Conservation (phyloP, 305 asterid genomes). For the Ruellia speciosa region DNA sequence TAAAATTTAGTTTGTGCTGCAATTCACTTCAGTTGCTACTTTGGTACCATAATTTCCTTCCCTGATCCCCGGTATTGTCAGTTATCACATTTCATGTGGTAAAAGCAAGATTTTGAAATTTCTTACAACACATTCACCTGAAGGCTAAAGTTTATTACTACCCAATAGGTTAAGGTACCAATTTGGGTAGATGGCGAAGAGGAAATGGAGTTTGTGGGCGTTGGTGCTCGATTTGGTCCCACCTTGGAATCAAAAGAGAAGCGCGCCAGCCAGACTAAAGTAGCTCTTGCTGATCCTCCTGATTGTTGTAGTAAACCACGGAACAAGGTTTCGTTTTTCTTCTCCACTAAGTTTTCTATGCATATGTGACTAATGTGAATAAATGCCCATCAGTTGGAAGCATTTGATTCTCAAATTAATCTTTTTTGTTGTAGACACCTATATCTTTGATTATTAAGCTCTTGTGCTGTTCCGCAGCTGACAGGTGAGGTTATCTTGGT, state of each 20-base stretch:
- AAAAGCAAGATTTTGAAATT: not conserved
- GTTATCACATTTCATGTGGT: not conserved
- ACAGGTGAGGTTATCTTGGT: conserved; percentile 91
- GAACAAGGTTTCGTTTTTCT: conserved; percentile 53
- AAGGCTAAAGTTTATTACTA: conserved; percentile 9
- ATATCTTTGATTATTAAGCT: conserved; percentile 21
- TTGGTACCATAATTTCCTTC: not conserved
- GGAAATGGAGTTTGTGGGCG: conserved; percentile 81
- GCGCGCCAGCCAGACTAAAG: conserved; percentile 73
- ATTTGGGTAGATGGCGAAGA: conserved; percentile 74
- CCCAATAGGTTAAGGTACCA: conserved; percentile 75
- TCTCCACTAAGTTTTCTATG: conserved; percentile 6
- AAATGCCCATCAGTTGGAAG: too few species aligned
- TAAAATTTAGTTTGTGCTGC: too few species aligned
- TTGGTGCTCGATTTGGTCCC: conserved; percentile 92
- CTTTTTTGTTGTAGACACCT: not conserved
- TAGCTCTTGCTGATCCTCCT: conserved; percentile 88
- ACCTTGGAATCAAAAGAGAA: conserved; percentile 92
- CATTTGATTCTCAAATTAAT: not conserved
- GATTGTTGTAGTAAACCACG: conserved; percentile 76
- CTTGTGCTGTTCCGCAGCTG: conserved; percentile 38
- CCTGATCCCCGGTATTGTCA: not conserved
- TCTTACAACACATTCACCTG: conserved; percentile 13
- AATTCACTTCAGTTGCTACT: not conserved
- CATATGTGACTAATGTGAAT: not conserved